Conservation (phyloP, 2,329 filamentous ascomycete species). For the Tolypocladium amazonense region DNA sequence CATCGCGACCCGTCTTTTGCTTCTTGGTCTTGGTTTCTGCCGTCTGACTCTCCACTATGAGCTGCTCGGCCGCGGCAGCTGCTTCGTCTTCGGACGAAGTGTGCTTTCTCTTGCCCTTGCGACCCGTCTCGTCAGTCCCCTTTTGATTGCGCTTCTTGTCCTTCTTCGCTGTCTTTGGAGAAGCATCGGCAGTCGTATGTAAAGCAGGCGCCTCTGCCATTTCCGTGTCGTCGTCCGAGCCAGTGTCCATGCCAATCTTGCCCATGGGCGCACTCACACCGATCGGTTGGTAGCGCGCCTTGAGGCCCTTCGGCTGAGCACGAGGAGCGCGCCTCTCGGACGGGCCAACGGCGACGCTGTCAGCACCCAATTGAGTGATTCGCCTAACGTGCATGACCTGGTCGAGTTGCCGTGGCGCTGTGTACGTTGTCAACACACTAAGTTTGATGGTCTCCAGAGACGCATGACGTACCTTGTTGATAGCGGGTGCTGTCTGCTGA, state of each 20-base stretch:
- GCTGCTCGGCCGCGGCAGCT: slow-evolving; percentile 21
- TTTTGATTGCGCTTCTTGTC: slow-evolving; percentile 10
- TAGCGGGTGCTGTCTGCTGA: slow-evolving; percentile 44
- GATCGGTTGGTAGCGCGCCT: slow-evolving; percentile 56
- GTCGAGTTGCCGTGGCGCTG: slow-evolving; percentile 33
- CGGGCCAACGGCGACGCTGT: slow-evolving; percentile 22
- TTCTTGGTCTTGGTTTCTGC: slow-evolving; percentile 30
- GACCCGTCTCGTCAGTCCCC: slow-evolving; percentile 6
- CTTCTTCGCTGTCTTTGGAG: slow-evolving; percentile 20
- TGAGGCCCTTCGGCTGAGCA: slow-evolving; percentile 57
- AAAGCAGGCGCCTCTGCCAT: slow-evolving; percentile 29
- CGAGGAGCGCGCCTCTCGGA: slow-evolving; percentile 42
- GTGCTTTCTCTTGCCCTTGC: slow-evolving; percentile 27
- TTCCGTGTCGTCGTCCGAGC: slow-evolving; percentile 28
- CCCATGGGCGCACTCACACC: slow-evolving; percentile 34
- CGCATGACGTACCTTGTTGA: slow-evolving; percentile 32
- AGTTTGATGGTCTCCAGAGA: background rate
- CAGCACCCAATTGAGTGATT: slow-evolving; percentile 43
- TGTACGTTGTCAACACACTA: background rate
- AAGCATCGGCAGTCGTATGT: slow-evolving; percentile 8
- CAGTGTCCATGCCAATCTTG: slow-evolving; percentile 27
- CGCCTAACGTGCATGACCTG: slow-evolving; percentile 56
- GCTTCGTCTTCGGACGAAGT: slow-evolving; percentile 26
- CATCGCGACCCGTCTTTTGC: slow-evolving; percentile 20
- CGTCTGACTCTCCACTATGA: slow-evolving; percentile 20